These are phyloP conservation scores for Chalciporus chontae DNA, from an alignment of 768 basidiomycete genomes.

Conservation along the genomic window DNA sequence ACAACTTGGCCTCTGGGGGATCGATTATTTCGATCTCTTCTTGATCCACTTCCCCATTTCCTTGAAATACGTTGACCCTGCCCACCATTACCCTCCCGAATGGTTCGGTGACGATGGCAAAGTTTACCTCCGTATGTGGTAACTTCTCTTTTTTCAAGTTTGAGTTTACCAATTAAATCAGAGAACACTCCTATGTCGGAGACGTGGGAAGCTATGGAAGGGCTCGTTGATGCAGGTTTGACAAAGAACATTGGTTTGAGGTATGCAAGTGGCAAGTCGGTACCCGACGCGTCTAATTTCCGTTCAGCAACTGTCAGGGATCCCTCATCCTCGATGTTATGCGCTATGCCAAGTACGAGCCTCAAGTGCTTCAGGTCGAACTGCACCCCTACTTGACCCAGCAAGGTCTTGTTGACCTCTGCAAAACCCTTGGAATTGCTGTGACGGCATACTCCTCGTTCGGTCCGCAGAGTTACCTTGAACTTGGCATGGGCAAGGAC, in stretches of 20 bases:
- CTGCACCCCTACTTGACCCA: constrained; percentile 55
- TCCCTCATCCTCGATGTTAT: constrained; percentile 70
- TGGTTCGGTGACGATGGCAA: constrained; percentile 76
- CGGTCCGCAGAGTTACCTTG: constrained; percentile 55
- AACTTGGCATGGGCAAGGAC: constrained; percentile 59
- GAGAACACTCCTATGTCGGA: constrained; percentile 70
- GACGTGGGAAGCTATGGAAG: constrained; percentile 84
- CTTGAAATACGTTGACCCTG: constrained; percentile 75
- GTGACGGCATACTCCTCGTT: constrained; percentile 57
- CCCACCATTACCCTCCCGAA: constrained; percentile 74
- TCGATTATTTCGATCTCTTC: constrained; percentile 82
- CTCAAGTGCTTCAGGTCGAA: constrained; percentile 59
- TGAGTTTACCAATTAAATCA: constrained; percentile 20
- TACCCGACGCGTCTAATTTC: background rate
- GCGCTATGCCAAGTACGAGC: constrained; percentile 67
- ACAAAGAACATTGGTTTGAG: constrained; percentile 79
- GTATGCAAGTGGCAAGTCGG: constrained; percentile 29
- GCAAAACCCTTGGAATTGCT: constrained; percentile 43
- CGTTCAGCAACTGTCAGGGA: constrained; percentile 67
- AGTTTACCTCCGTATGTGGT: constrained; percentile 54
- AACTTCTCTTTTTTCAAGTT: background rate
- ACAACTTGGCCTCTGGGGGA: constrained; percentile 78
- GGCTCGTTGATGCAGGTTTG: constrained; percentile 64
- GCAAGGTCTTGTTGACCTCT: constrained; percentile 41
- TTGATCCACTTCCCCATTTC: constrained; percentile 85